A percentile compares a stretch with the other conserved stretches of the same genome.
These are phyloP conservation scores for Arabis hirsuta DNA, from an alignment of 345 rosid species.

Conservation along the genomic window DNA sequence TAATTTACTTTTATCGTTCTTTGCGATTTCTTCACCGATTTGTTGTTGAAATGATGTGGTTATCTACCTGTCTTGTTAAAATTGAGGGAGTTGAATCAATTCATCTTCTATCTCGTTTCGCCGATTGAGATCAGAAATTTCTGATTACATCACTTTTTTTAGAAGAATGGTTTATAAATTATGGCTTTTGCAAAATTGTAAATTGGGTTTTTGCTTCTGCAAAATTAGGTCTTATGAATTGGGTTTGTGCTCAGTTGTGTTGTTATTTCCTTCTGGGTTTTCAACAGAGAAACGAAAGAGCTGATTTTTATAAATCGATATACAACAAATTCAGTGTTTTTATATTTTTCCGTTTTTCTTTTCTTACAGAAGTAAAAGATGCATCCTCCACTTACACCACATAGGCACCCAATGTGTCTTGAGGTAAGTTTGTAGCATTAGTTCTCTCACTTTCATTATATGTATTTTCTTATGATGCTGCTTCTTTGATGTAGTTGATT, in stretches of 20 bases:
- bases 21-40: background rate
- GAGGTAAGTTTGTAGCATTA: constrained; percentile 57
- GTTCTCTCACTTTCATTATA: background rate
- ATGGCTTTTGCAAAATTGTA: background rate
- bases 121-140: constrained; percentile 13
- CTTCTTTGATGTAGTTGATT: background rate
- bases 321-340: background rate
- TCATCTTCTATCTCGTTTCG: background rate
- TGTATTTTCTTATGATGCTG: background rate
- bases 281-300: constrained; percentile 6
- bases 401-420: constrained; percentile 90
- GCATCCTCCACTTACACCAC: constrained; percentile 97
- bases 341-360: background rate
- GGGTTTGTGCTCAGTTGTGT: background rate
- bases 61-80: background rate
- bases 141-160: background rate
- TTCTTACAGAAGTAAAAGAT: constrained; percentile 41
- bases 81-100: background rate
- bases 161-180: background rate
- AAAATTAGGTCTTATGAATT: background rate
- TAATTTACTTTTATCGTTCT: background rate
- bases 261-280: constrained; percentile 6
- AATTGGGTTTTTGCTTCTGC: background rate
- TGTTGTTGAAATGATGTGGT: background rate
- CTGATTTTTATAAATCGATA: constrained; percentile 24